Evolutionary conservation across 148 eudicot genomes (phyloP).

Genomic region (Fagopyrum esculentum): DNA sequence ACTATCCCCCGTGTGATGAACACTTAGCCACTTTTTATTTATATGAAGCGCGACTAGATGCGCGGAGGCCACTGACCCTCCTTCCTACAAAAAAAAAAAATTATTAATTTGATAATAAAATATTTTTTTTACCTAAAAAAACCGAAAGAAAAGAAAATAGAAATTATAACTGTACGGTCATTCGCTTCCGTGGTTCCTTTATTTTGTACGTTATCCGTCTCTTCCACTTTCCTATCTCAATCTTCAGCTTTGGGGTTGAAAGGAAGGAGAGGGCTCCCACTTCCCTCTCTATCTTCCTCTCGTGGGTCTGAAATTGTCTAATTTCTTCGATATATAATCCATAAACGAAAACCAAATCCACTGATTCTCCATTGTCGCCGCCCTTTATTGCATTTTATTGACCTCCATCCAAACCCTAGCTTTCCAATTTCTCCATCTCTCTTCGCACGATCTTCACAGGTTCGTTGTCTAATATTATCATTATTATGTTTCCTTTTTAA

Average conservation of each 20-base stretch:
- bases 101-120: no score
- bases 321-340: background rate
- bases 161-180: no score
- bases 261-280: conserved; percentile 13
- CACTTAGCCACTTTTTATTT: no score
- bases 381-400: background rate
- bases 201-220: background rate
- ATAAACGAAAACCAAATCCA: background rate
- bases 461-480: background rate
- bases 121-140: no score
- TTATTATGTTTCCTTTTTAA: background rate
- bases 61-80: no score
- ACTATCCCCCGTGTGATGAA: no score
- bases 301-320: conserved; percentile 10
- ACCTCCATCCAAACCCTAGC: conserved; percentile 10
- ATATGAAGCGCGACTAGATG: no score
- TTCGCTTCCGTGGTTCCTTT: background rate
- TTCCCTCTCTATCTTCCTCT: background rate
- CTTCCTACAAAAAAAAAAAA: no score
- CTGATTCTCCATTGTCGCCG: background rate
- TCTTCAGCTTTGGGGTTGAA: background rate
- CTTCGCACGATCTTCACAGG: conserved; percentile 12
- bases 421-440: conserved; percentile 6
- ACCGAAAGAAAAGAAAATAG: no score
- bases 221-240: background rate